These are phyloP conservation scores for Neofusicoccum sp. DNA, from an alignment of 2,329 filamentous ascomycete genomes.

Conservation along the genomic window DNA sequence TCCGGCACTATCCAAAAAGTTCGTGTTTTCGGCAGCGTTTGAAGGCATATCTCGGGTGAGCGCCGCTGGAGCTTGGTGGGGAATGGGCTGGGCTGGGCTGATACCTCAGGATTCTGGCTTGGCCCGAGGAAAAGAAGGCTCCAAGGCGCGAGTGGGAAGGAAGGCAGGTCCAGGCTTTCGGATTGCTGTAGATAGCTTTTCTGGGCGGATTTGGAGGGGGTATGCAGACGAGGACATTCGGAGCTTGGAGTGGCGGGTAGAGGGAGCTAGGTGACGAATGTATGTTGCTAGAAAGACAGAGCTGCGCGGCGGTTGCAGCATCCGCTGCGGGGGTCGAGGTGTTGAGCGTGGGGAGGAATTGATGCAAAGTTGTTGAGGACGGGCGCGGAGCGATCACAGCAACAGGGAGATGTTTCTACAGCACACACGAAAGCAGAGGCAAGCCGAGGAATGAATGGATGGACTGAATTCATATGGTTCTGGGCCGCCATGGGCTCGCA, in stretches of 20 bases:
- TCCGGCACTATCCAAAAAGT: conserved; percentile 9
- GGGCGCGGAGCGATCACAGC: neutral
- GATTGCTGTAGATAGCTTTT: conserved; percentile 17
- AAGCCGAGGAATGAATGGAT: neutral
- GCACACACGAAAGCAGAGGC: neutral
- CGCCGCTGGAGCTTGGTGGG: neutral
- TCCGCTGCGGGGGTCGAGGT: neutral
- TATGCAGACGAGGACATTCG: conserved; percentile 4
- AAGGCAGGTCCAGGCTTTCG: neutral
- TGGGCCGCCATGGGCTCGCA: neutral
- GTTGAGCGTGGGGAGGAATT: neutral
- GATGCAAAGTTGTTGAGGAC: neutral
- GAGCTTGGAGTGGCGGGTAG: neutral
- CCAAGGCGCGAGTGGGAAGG: conserved; percentile 7
- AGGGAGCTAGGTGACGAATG: conserved; percentile 6
- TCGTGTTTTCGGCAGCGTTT: conserved; percentile 12
- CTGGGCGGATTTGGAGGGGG: neutral
- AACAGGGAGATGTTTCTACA: neutral
- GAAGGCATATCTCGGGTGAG: conserved; percentile 8
- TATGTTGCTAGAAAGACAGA: conserved; percentile 10
- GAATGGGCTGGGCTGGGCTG: conserved; percentile 1
- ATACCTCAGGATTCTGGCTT: conserved; percentile 13
- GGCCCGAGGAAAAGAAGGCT: conserved; percentile 1
- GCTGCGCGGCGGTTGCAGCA: neutral
- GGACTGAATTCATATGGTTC: neutral